Evolutionary conservation across 169 alveolate genomes (phyloP), one percentile per base, ranked within the genome.

Genomic region (Plasmodium berghei): DNA sequence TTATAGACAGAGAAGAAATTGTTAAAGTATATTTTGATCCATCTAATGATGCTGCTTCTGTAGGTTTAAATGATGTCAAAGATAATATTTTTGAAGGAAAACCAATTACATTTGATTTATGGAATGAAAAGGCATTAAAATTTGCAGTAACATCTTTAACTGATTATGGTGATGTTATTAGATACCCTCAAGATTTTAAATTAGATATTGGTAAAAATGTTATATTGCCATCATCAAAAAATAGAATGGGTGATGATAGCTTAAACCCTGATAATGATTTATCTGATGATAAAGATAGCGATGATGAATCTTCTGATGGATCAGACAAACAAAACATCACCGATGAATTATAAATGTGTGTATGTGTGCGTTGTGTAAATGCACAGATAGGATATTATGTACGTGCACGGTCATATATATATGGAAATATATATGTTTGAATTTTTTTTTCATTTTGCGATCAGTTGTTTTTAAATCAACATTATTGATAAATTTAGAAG

Each of bases 161-260:
- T 9, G 96, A 94, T 85, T 92, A 85, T 77, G 94, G 94, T 24
- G 96, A 94, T 75, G 63, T 92, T 28, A 69, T 94, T 16, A 72
- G 94, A 59, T 89, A 63, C 70, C 96, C 96, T 2, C 91, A 61
- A 55, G 95, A 94, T 74, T 94, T 92, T 85, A 90, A 77, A 66
- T 24, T 92, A n/a, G 94, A 75, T 75, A 56, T 89, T 49, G 91
- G 87, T 6, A 89, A 69, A 48, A 89, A 92, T 74, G 90, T 80
- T 18, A 63, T 64, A 6, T 46, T 80, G 8, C 90, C 90, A 52
- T 66, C 90, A 1, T 28, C 48, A 4, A 66, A 46, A 55, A 10
- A 28, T 1, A 42, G 66, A 62, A 9, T 28, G 0, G 48, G 59
- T 2, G 90, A 80, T 1, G 90, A 80, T 8, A 80, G 54, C 18